These are phyloP conservation scores for Eutypella sp. DNA, from an alignment of 2,329 filamentous ascomycete genomes.

Conservation along the genomic window DNA sequence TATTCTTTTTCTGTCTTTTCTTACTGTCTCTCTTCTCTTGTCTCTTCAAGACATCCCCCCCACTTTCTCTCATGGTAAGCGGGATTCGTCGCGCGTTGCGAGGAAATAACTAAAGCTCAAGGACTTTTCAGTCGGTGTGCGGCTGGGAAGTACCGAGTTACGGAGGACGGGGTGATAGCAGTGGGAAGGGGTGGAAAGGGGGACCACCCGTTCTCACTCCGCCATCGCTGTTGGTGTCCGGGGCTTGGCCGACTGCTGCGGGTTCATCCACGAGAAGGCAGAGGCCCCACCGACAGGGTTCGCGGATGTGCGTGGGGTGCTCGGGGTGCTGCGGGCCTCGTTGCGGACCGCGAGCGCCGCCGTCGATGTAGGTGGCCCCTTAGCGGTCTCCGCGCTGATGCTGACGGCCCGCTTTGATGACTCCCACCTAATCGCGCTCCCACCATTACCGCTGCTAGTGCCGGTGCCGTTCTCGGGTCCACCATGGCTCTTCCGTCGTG, in stretches of 20 bases:
- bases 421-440: conserved; percentile 48
- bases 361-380: conserved; percentile 22
- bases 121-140: too few species aligned
- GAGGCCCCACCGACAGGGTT: conserved; percentile 92
- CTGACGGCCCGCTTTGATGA: conserved; percentile 45
- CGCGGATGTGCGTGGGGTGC: conserved; percentile 49
- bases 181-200: too few species aligned
- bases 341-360: conserved; percentile 32
- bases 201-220: conserved; percentile 25
- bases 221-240: conserved; percentile 34
- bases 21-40: too few species aligned
- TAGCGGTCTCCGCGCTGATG: conserved; percentile 21
- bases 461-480: conserved; percentile 25
- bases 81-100: too few species aligned
- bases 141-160: too few species aligned
- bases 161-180: too few species aligned
- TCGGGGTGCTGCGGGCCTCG: conserved; percentile 33
- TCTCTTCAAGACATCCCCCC: too few species aligned
- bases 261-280: conserved; percentile 88
- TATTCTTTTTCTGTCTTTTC: too few species aligned
- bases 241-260: conserved; percentile 36
- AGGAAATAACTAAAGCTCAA: too few species aligned
- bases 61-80: too few species aligned
- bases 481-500: conserved; percentile 50
- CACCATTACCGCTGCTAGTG: too few species aligned